phyloP scores from a whole-genome alignment of 805 yeast species.

The Pichia paraexigua region DNA sequence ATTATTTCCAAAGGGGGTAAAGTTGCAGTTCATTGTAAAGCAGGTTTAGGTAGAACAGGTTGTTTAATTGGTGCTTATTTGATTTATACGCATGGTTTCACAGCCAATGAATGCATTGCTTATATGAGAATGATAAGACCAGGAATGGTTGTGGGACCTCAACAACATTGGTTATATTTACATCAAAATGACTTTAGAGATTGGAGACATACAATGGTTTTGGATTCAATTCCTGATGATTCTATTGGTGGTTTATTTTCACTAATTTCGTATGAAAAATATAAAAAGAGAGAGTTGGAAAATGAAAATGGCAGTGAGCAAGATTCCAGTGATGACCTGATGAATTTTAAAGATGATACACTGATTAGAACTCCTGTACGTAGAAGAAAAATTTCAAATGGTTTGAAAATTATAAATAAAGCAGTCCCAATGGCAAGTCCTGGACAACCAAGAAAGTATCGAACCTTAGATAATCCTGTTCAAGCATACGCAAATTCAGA shows the following conservation, averaged over 20 bases:
- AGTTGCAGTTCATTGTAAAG: conserved; percentile 98
- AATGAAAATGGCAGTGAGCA: conserved; percentile 20
- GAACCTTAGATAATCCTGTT: conserved; percentile 28
- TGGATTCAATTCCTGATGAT: conserved; percentile 59
- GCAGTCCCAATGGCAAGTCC: conserved; percentile 92
- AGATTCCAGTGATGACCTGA: conserved; percentile 21
- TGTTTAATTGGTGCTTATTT: conserved; percentile 96
- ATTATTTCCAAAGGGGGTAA: conserved; percentile 80
- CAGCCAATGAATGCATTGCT: conserved; percentile 94
- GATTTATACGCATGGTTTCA: conserved; percentile 92
- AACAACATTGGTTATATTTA: conserved; percentile 95
- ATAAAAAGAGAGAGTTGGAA: conserved; percentile 38
- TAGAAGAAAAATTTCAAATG: conserved; percentile 59
- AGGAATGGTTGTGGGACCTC: conserved; percentile 99
- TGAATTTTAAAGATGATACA: conserved; percentile 14
- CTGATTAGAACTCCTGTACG: conserved; percentile 69
- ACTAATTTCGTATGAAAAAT: conserved; percentile 53
- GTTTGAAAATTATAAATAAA: conserved; percentile 48
- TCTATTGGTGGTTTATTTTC: conserved; percentile 62
- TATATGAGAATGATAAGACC: conserved; percentile 95
- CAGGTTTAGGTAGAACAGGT: conserved; percentile 97
- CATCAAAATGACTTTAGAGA: conserved; percentile 95
- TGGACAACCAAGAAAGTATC: conserved; percentile 86
- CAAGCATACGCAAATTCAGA: conserved; percentile 28
- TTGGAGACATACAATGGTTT: conserved; percentile 87